Conservation (phyloP, 1,139 yeast species). For the Suhomyces terraborum region DNA sequence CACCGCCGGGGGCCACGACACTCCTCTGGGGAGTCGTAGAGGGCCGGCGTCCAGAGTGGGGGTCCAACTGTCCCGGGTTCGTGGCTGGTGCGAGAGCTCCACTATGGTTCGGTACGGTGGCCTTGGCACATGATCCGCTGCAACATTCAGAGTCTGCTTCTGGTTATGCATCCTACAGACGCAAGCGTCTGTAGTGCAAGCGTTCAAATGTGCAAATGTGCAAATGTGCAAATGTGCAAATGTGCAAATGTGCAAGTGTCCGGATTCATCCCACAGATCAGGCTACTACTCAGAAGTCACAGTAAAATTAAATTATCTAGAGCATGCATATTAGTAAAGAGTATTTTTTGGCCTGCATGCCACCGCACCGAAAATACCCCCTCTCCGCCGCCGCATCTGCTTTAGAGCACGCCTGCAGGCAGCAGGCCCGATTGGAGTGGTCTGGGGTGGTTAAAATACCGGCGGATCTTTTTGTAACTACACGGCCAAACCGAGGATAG, state of each 20-base stretch:
- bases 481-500: no score
- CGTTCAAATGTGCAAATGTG: no score
- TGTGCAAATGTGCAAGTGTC: no score
- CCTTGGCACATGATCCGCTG: not conserved
- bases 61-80: not conserved
- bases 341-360: not conserved
- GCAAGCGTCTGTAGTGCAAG: no score
- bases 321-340: no score
- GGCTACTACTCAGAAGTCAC: slow-evolving; percentile 1
- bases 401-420: not conserved
- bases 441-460: slow-evolving; percentile 1
- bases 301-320: no score
- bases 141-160: not conserved
- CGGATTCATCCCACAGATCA: no score
- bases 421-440: not conserved
- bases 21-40: no score
- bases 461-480: no score
- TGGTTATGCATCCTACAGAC: not conserved
- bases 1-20: not conserved
- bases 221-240: no score
- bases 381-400: not conserved
- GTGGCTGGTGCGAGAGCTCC: no score
- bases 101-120: not conserved
- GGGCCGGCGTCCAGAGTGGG: not conserved
- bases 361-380: not conserved